These are phyloP conservation scores for Claviceps africana DNA, from an alignment of 2,329 filamentous ascomycete genomes.

Conservation along the genomic window DNA sequence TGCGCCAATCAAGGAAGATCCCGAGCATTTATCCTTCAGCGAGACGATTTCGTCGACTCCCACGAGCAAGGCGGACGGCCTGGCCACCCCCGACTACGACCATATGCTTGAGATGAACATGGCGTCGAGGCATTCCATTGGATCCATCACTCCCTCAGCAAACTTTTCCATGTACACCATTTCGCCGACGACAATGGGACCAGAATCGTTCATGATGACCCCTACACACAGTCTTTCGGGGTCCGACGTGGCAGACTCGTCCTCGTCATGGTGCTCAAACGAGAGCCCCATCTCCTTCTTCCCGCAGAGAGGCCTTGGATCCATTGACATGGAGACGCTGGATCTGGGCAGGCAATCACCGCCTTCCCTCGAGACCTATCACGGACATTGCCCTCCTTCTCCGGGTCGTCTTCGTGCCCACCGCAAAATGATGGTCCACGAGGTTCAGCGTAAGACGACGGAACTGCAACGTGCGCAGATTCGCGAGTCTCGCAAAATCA, in stretches of 20 bases:
- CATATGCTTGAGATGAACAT: constrained; percentile 25
- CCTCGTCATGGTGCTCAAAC: constrained; percentile 25
- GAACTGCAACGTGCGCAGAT: constrained; percentile 30
- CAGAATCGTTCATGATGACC: constrained; percentile 25
- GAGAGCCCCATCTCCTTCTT: constrained; percentile 29
- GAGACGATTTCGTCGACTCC: constrained; percentile 22
- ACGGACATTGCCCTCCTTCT: constrained; percentile 19
- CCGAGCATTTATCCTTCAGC: constrained; percentile 19
- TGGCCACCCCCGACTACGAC: constrained; percentile 24
- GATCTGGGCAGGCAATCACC: constrained; percentile 23
- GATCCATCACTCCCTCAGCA: constrained; percentile 24
- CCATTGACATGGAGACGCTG: constrained; percentile 18
- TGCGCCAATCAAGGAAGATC: constrained; percentile 19
- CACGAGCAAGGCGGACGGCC: constrained; percentile 21
- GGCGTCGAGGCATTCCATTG: constrained; percentile 19
- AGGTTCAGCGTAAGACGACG: constrained; percentile 29
- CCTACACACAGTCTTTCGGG: constrained; percentile 25
- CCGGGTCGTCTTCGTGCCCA: constrained; percentile 21
- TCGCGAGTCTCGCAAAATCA: constrained; percentile 16
- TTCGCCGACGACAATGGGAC: constrained; percentile 19
- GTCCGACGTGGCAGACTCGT: constrained; percentile 24
- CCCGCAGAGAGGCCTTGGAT: constrained; percentile 17
- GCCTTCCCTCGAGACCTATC: constrained; percentile 19
- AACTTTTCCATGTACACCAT: constrained; percentile 22
- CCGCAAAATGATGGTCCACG: constrained; percentile 26